These are phyloP conservation scores for Isatis lusitanica DNA, from an alignment of 441 rosid genomes.

Conservation along the genomic window DNA sequence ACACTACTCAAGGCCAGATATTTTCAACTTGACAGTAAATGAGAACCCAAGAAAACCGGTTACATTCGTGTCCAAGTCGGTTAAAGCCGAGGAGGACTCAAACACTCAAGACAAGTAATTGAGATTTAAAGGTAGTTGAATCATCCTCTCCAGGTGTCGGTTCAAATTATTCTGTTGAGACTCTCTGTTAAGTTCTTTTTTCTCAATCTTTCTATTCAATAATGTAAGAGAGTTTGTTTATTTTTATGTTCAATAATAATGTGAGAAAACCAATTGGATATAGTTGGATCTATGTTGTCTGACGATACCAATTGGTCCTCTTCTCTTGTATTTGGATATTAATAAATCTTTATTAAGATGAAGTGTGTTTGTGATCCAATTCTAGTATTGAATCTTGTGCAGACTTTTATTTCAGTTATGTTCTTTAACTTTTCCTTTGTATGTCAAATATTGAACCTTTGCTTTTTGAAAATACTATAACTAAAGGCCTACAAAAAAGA, in stretches of 20 bases:
- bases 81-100: conserved; percentile 28
- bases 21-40: conserved; percentile 72
- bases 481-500: no score
- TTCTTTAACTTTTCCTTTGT: no score
- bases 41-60: conserved; percentile 66
- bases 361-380: no score
- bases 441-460: no score
- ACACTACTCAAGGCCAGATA: conserved; percentile 82
- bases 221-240: neutral
- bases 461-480: no score
- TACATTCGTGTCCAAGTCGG: conserved; percentile 51
- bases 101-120: neutral
- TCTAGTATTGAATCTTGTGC: no score
- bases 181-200: neutral
- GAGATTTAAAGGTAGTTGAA: neutral
- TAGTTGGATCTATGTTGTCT: no score
- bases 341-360: no score
- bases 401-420: no score
- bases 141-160: neutral
- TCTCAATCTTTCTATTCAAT: neutral
- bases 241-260: neutral
- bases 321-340: no score
- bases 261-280: neutral
- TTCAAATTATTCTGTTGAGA: neutral
- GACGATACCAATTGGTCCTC: no score